phyloP scores from a whole-genome alignment of 768 basidiomycete genomes.

The Hypholoma fasciculare region DNA sequence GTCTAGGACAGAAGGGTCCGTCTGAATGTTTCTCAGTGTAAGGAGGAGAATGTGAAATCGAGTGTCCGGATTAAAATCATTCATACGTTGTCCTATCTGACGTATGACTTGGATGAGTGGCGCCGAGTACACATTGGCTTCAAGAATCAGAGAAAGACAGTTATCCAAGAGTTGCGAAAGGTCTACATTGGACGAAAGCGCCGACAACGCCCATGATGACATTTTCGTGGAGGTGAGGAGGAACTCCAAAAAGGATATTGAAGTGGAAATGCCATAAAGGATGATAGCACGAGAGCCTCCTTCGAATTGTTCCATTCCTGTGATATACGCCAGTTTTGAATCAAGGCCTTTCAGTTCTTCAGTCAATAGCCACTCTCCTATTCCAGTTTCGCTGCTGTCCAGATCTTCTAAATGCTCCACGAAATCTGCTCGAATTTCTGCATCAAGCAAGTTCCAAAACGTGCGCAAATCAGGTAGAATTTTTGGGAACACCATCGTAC shows the following conservation, averaged over 20 bases:
- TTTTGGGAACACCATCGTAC: constrained; percentile 53
- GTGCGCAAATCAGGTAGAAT: constrained; percentile 51
- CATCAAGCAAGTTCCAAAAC: constrained; percentile 60
- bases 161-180: constrained; percentile 38
- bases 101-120: constrained; percentile 44
- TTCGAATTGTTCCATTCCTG: neutral
- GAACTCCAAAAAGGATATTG: constrained; percentile 49
- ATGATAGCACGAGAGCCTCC: constrained; percentile 35
- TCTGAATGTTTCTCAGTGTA: constrained; percentile 29
- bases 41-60: constrained; percentile 31
- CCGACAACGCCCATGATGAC: constrained; percentile 42
- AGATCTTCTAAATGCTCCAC: constrained; percentile 54
- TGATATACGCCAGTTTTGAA: constrained; percentile 24
- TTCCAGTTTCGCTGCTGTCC: constrained; percentile 54
- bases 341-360: constrained; percentile 61
- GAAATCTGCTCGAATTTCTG: constrained; percentile 52
- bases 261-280: constrained; percentile 49
- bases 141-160: constrained; percentile 47
- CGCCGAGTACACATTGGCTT: constrained; percentile 45
- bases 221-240: constrained; percentile 39
- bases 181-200: constrained; percentile 44
- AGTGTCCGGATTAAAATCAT: constrained; percentile 28
- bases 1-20: constrained; percentile 23
- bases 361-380: constrained; percentile 71
- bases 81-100: constrained; percentile 23